phyloP scores from a whole-genome alignment of 768 basidiomycete species.

The Suillus fuscotomentosus region DNA sequence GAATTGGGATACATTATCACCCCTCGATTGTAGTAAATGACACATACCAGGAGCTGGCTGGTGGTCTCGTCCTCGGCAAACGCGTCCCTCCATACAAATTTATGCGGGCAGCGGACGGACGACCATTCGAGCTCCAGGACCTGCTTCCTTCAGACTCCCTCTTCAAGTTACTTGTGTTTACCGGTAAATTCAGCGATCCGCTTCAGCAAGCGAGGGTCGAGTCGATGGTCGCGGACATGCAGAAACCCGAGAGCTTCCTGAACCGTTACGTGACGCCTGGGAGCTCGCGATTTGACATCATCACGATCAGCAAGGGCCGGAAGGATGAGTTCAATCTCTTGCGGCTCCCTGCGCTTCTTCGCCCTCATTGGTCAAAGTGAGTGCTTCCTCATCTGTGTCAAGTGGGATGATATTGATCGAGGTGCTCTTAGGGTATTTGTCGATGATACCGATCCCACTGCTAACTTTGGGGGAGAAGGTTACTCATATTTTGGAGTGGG shows the following conservation, averaged over 20 bases:
- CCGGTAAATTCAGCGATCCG: constrained; percentile 32
- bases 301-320: constrained; percentile 25
- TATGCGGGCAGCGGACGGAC: constrained; percentile 44
- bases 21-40: constrained; percentile 37
- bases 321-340: constrained; percentile 33
- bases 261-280: constrained; percentile 17
- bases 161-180: constrained; percentile 49
- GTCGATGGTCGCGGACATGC: constrained; percentile 26
- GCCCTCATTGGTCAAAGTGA: constrained; percentile 44
- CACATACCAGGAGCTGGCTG: constrained; percentile 35
- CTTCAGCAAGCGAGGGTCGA: constrained; percentile 25
- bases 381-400: constrained; percentile 1
- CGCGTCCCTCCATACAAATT: constrained; percentile 47
- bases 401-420: neutral
- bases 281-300: constrained; percentile 29
- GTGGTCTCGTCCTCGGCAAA: constrained; percentile 45
- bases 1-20: constrained; percentile 47
- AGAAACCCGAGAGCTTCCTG: constrained; percentile 24
- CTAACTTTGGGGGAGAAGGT: constrained; percentile 48
- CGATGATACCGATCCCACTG: constrained; percentile 51
- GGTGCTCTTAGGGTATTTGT: constrained; percentile 47
- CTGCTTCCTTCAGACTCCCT: constrained; percentile 44
- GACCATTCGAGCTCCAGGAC: constrained; percentile 49
- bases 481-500: constrained; percentile 52
- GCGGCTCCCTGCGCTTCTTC: constrained; percentile 30